Evolutionary conservation across 768 basidiomycete species (phyloP).

Genomic region (Leccinellum albellum): DNA sequence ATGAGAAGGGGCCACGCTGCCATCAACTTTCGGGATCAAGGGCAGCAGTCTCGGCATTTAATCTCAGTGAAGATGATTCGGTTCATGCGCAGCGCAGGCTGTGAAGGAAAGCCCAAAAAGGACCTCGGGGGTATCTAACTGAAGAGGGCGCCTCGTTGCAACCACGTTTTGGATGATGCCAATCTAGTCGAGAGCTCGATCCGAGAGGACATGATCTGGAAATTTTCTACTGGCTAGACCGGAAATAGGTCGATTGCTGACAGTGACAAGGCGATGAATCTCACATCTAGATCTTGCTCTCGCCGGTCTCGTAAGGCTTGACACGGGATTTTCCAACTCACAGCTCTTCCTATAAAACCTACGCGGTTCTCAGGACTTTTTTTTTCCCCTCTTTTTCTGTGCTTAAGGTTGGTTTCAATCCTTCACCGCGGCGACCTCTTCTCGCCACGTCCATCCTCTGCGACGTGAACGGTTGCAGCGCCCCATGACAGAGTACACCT

Average conservation of each 20-base stretch:
- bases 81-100: conserved; percentile 10
- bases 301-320: conserved; percentile 22
- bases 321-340: conserved; percentile 25
- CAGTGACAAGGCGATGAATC: conserved; percentile 13
- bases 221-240: conserved; percentile 13
- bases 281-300: conserved; percentile 20
- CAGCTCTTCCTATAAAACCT: conserved; percentile 26
- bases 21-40: conserved; percentile 12
- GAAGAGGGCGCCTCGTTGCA: conserved; percentile 26
- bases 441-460: neutral
- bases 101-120: conserved; percentile 4
- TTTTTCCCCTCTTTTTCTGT: conserved; percentile 9
- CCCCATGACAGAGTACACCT: conserved; percentile 64
- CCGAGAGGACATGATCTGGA: conserved; percentile 11
- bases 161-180: conserved; percentile 28
- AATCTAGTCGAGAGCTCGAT: conserved; percentile 28
- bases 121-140: conserved; percentile 5
- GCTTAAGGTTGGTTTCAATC: neutral
- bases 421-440: neutral
- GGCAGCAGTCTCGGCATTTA: conserved; percentile 16
- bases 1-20: conserved; percentile 4
- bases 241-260: conserved; percentile 28
- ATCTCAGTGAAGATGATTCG: conserved; percentile 13
- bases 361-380: conserved; percentile 1
- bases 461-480: neutral